These are phyloP conservation scores for Colletotrichum sp. DNA, from an alignment of 2,329 filamentous ascomycete species.

Conservation along the genomic window DNA sequence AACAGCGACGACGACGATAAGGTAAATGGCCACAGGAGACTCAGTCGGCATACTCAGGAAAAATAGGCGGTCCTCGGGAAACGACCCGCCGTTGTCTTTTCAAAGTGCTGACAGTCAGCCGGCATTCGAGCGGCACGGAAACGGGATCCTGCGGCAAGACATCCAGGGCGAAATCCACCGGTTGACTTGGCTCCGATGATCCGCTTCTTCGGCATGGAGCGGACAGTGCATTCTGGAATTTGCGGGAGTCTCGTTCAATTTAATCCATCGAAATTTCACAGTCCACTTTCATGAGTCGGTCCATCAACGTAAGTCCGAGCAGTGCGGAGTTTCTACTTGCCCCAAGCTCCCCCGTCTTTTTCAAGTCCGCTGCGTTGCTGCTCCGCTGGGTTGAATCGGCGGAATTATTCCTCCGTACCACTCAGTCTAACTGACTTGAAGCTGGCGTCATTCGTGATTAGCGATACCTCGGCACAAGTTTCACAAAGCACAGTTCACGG, in stretches of 20 bases:
- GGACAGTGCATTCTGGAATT: neutral
- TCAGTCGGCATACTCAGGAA: rapidly evolving
- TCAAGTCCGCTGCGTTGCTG: neutral
- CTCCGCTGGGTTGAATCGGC: neutral
- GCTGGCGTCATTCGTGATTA: neutral
- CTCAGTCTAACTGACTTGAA: neutral
- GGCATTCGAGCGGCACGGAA: neutral
- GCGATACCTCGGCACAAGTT: neutral
- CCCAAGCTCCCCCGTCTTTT: neutral
- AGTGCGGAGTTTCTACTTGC: neutral
- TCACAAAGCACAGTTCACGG: neutral
- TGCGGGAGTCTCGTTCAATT: neutral
- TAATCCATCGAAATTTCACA: neutral
- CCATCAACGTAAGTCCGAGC: neutral
- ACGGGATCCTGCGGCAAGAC: neutral
- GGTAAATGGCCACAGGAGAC: no score
- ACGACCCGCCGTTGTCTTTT: neutral
- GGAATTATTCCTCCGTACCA: neutral
- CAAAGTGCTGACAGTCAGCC: neutral
- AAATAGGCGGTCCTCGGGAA: neutral
- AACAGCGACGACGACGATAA: no score
- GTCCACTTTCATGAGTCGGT: neutral
- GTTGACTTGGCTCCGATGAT: neutral
- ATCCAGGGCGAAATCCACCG: neutral
- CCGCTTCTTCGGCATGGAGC: neutral